phyloP scores from a whole-genome alignment of 495 filamentous ascomycete genomes.

The Chaetomidium leptoderma region DNA sequence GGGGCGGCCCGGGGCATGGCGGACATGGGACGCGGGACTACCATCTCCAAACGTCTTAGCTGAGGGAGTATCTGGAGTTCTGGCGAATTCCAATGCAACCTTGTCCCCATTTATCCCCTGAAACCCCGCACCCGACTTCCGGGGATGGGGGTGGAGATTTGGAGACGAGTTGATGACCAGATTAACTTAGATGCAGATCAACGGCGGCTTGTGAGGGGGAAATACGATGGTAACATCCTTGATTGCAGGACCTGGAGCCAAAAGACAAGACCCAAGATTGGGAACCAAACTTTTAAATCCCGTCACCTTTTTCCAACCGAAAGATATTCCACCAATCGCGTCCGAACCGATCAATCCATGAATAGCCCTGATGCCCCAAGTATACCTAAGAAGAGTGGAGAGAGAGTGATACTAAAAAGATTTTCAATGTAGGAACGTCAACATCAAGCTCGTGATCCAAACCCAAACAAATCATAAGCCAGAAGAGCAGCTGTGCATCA shows the following conservation, averaged over 20 bases:
- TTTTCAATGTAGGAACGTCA: neutral
- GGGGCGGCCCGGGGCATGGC: constrained; percentile 2
- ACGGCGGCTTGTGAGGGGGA: neutral
- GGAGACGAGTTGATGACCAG: constrained; percentile 5
- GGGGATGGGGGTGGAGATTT: constrained; percentile 4
- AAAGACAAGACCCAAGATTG: neutral
- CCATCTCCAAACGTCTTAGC: constrained; percentile 20
- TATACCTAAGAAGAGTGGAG: neutral
- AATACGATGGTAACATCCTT: neutral
- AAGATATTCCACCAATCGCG: neutral
- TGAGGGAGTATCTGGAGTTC: constrained; percentile 11
- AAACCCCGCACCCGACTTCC: constrained; percentile 19
- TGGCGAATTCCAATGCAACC: constrained; percentile 13
- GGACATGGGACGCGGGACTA: neutral
- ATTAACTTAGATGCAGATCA: neutral
- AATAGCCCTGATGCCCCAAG: neutral
- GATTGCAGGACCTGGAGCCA: neutral
- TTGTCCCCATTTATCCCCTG: constrained; percentile 2
- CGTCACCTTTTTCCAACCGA: neutral
- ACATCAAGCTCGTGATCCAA: neutral
- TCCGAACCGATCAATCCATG: neutral
- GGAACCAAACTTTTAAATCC: neutral
- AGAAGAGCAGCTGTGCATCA: too few relatives aligned
- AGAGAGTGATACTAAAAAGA: neutral
- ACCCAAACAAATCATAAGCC: neutral